Percentiles rank a stretch among this genome's conserved stretches.
Evolutionary conservation across 371 early-diverging fungal genomes (phyloP).

Genomic region (Dinochytrium kinnereticum): DNA sequence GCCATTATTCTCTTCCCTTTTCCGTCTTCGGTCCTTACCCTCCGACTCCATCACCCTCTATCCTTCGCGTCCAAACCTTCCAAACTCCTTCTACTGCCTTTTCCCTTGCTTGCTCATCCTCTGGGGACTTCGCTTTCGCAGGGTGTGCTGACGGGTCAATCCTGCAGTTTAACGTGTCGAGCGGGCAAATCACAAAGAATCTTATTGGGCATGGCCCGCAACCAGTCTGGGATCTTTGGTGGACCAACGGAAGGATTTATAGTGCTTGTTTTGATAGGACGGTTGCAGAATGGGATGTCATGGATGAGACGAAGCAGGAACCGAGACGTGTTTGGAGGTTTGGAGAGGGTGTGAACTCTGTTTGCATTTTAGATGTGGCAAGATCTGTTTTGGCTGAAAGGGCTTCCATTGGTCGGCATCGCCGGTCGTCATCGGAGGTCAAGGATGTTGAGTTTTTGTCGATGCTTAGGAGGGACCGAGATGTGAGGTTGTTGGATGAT

Average conservation of each 20-base stretch:
- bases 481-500: background rate
- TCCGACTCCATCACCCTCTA: background rate
- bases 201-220: background rate
- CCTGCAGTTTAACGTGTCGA: background rate
- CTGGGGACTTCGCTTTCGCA: background rate
- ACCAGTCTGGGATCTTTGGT: conserved; percentile 5
- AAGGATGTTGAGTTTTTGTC: background rate
- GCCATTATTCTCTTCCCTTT: background rate
- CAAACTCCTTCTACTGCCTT: background rate
- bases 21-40: background rate
- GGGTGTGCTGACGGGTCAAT: conserved; percentile 5
- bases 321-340: background rate
- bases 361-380: background rate
- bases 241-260: background rate
- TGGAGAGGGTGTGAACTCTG: conserved; percentile 7
- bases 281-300: background rate
- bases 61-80: background rate
- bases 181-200: background rate
- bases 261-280: background rate
- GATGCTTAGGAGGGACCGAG: background rate
- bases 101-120: background rate
- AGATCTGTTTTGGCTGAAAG: background rate
- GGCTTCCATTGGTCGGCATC: background rate
- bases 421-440: background rate
- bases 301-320: background rate